Conservation (phyloP, 371 early-diverging fungal genomes). For the Lichtheimia corymbifera region DNA sequence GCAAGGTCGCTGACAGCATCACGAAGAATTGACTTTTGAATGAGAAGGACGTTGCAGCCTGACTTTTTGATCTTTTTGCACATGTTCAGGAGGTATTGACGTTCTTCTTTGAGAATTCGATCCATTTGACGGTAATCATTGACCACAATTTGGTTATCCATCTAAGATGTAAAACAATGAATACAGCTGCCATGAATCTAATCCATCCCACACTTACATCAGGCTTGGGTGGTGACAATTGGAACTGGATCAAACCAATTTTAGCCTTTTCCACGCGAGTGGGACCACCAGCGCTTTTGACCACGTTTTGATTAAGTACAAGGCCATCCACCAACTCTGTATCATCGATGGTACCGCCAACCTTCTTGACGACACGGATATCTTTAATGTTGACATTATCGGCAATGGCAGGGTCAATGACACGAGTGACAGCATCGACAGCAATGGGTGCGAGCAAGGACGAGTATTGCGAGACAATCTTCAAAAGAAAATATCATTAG, state of each 20-base stretch:
- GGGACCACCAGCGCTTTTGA: conserved; percentile 93
- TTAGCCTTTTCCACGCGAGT: conserved; percentile 96
- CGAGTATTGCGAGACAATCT: conserved; percentile 98
- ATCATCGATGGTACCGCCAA: conserved; percentile 98
- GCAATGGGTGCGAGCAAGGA: conserved; percentile 94
- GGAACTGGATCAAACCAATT: conserved; percentile 98
- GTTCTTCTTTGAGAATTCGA: conserved; percentile 98
- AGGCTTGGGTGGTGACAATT: conserved; percentile 99
- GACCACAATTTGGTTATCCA: conserved; percentile 99
- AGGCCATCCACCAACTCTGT: conserved; percentile 94
- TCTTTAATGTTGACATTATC: conserved; percentile 94
- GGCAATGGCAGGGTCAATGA: conserved; percentile 85
- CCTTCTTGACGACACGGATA: conserved; percentile 95
- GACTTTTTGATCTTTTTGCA: conserved; percentile 99
- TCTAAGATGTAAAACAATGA: conserved; percentile 42
- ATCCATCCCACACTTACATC: conserved; percentile 63
- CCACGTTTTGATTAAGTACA: conserved; percentile 89
- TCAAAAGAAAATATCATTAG: no score
- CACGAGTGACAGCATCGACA: conserved; percentile 93
- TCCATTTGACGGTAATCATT: conserved; percentile 99
- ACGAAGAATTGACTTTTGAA: conserved; percentile 99
- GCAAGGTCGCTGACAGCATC: conserved; percentile 99
- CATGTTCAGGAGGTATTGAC: conserved; percentile 96
- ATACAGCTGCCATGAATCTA: background rate
- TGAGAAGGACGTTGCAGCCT: conserved; percentile 96